phyloP scores from a whole-genome alignment of 495 filamentous ascomycete species.

The Penicillium cataractarum region DNA sequence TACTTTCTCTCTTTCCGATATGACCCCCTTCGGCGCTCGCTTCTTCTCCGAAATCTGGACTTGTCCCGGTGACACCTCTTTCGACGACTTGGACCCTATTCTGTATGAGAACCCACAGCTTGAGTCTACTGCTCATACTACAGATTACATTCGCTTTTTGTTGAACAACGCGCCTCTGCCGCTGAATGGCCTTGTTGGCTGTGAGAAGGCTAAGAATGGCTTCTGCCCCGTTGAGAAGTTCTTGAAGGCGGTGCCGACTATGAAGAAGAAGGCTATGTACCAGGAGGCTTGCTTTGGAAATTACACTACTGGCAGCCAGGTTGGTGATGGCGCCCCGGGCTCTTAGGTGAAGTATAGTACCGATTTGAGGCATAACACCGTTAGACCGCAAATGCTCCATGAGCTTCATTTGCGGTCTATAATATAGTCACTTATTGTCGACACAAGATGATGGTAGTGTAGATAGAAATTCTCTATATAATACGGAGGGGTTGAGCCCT shows the following conservation, averaged over 20 bases:
- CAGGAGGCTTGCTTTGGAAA: constrained; percentile 36
- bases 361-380: no score
- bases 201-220: constrained; percentile 33
- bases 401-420: no score
- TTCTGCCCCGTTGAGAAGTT: constrained; percentile 34
- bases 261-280: constrained; percentile 31
- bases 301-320: constrained; percentile 28
- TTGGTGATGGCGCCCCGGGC: constrained; percentile 33
- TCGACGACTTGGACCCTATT: constrained; percentile 23
- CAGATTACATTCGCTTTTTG: constrained; percentile 35
- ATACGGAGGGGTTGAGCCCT: no score
- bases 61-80: constrained; percentile 24
- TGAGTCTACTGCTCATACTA: constrained; percentile 9
- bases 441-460: no score
- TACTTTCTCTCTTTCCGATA: constrained; percentile 30
- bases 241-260: constrained; percentile 22
- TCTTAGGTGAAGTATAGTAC: constrained; percentile 15
- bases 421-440: no score
- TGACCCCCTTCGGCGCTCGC: constrained; percentile 65
- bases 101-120: constrained; percentile 36
- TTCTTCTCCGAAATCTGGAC: constrained; percentile 64
- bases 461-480: no score
- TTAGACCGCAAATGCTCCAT: no score
- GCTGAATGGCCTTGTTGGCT: constrained; percentile 31
- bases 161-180: constrained; percentile 37